Evolutionary conservation across 306 rosid species (phyloP).

Genomic region (Dryas octopetala): DNA sequence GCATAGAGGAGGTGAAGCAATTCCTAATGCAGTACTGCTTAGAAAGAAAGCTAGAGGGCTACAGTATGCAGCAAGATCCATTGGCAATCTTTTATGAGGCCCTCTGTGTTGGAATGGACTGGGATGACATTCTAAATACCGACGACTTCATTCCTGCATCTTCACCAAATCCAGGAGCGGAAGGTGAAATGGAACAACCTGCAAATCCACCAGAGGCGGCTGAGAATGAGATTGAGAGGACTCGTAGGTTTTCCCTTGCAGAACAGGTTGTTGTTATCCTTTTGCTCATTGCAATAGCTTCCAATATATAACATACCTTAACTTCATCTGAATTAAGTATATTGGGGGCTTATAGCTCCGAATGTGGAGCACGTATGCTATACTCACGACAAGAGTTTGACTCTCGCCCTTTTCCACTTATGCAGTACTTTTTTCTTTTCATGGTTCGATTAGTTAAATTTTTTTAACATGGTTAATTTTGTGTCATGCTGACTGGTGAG

Average conservation of each 20-base stretch:
- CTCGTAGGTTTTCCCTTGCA: conserved; percentile 31
- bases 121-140: conserved; percentile 32
- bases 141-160: conserved; percentile 21
- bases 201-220: not conserved
- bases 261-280: conserved; percentile 42
- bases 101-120: conserved; percentile 57
- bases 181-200: conserved; percentile 4
- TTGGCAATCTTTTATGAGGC: conserved; percentile 57
- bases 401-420: too few species aligned
- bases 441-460: not conserved
- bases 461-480: not conserved
- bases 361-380: not conserved
- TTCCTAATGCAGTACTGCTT: conserved; percentile 41
- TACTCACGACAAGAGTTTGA: too few species aligned
- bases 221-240: not conserved
- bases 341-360: not conserved
- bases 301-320: too few species aligned
- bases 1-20: conserved; percentile 46
- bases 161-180: conserved; percentile 15
- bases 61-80: conserved; percentile 50
- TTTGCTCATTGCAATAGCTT: not conserved
- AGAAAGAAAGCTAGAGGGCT: conserved; percentile 40
- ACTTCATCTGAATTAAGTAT: too few species aligned
- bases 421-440: too few species aligned
- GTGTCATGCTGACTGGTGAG: not conserved